These are phyloP conservation scores for Penicillium crystallinum DNA, from an alignment of 495 filamentous ascomycete genomes.

Conservation along the genomic window DNA sequence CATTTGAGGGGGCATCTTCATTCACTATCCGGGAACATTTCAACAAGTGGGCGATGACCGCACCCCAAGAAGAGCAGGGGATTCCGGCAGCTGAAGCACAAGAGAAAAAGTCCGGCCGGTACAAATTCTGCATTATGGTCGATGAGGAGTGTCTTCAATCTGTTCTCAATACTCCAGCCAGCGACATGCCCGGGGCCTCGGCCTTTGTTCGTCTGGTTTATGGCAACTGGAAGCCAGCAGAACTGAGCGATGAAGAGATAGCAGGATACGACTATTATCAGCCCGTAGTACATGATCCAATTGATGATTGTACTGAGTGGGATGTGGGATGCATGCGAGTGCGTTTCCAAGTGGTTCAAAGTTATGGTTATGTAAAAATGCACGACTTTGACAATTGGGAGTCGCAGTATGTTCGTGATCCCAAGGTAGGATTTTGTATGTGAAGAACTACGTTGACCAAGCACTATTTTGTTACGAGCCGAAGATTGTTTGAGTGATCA, in stretches of 20 bases:
- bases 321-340: slow-evolving; percentile 31
- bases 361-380: not conserved
- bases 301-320: slow-evolving; percentile 17
- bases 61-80: slow-evolving; percentile 15
- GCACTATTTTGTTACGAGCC: no score
- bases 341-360: slow-evolving; percentile 1
- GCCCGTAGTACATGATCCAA: slow-evolving; percentile 8
- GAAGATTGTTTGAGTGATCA: no score
- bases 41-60: slow-evolving; percentile 18
- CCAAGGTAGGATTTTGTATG: not conserved
- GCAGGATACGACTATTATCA: slow-evolving; percentile 5
- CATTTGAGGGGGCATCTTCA: slow-evolving; percentile 24
- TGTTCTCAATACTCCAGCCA: slow-evolving; percentile 11
- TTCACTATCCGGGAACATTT: slow-evolving; percentile 24
- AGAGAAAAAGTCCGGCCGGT: slow-evolving; percentile 8
- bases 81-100: not conserved
- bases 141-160: slow-evolving; percentile 10
- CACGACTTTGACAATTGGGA: slow-evolving; percentile 5
- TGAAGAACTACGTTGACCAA: no score
- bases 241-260: slow-evolving; percentile 2
- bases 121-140: slow-evolving; percentile 17
- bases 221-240: slow-evolving; percentile 13
- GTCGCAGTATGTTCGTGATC: not conserved
- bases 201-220: slow-evolving; percentile 17
- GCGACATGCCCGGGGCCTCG: not conserved